Conservation (phyloP, 1,284 basidiomycete genomes). For the Neotropicomus parvogracilis region DNA sequence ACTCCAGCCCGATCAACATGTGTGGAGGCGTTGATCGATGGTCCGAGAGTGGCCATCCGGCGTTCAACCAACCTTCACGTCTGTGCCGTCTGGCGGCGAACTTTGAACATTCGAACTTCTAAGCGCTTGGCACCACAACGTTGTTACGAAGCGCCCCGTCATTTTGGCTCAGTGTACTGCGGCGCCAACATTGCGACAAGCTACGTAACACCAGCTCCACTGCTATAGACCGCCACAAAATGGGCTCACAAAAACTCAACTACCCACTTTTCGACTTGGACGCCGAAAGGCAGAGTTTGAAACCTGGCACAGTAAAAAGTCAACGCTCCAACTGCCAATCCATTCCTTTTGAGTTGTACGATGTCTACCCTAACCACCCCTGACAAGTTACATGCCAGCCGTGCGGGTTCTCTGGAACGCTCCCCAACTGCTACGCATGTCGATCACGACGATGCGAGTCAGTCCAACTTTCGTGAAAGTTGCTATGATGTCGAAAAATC, state of each 20-base stretch:
- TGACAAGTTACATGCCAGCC: constrained; percentile 7
- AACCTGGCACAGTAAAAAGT: background rate
- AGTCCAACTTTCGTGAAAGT: background rate
- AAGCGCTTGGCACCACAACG: background rate
- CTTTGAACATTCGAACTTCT: background rate
- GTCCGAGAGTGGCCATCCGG: background rate
- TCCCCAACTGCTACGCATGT: constrained; percentile 14
- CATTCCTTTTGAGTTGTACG: constrained; percentile 17
- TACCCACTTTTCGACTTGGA: background rate
- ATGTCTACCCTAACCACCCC: constrained; percentile 18
- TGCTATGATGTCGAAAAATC: constrained; percentile 14
- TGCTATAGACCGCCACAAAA: background rate
- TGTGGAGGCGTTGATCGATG: background rate
- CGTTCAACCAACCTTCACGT: background rate
- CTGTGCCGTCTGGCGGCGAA: background rate
- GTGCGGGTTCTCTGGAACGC: constrained; percentile 12
- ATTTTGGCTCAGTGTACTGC: constrained; percentile 1
- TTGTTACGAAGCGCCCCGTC: background rate
- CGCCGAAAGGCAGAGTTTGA: constrained; percentile 6
- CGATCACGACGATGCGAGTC: constrained; percentile 3
- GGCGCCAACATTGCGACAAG: background rate
- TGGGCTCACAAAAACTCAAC: background rate
- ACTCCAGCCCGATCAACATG: background rate
- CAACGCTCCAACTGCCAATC: constrained; percentile 11
- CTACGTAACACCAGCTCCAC: constrained; percentile 24